Base-by-base conservation (phyloP, 2,329 filamentous ascomycete genomes). In the Fusarium cicatricum region DNA sequence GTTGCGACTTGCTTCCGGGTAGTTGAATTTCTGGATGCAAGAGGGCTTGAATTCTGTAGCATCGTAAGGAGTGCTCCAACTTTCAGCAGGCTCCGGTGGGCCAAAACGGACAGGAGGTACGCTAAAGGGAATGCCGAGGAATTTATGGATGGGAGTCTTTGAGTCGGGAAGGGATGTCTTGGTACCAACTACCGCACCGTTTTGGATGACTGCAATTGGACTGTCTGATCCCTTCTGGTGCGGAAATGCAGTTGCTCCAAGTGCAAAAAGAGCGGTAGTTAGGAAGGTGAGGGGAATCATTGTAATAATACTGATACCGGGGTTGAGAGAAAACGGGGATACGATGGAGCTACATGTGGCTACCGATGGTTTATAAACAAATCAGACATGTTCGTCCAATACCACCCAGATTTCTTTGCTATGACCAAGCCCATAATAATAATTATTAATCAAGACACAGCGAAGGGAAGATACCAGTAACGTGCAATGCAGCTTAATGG, bases 61-160 rank as follows among this genome's bases (percentile, higher is more conserved):
- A 37, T 72, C 60, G 44, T 68, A 68, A 1, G 59, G 32, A 2
- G 44, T 37, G 0, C 48, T 16, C 70, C 67, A 71, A 6, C 55
- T 5, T 2, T 42, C 29, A 7, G 61, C 60, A 2, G 62, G 64
- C 11, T 59, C 10, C 1, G 70, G 60, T 0, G 65, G 52, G 2
- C 54, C 50, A 46, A 71, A 72, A 4, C 70, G 69, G 6, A 68
- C 29, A 2, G 72, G 67, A 2, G 63, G 48, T 12, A 62, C 60
- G 2, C 61, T 72, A 15, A 69, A 74, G 11, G 71, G 72, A 10
- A 74, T 69, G 0, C 71, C 72, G 5, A 74, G 66, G 16, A 69
- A 74, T 10, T 68, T 63, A 17, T 66, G 66, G 16, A 74, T 65
- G 0, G 44, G 39, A 8, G 33, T 34, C 2, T 60, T 42, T 11